A percentile compares a stretch with the other conserved stretches of the same genome.
These are phyloP conservation scores for Alternaria sp. DNA, from an alignment of 2,329 filamentous ascomycete species.

Conservation along the genomic window DNA sequence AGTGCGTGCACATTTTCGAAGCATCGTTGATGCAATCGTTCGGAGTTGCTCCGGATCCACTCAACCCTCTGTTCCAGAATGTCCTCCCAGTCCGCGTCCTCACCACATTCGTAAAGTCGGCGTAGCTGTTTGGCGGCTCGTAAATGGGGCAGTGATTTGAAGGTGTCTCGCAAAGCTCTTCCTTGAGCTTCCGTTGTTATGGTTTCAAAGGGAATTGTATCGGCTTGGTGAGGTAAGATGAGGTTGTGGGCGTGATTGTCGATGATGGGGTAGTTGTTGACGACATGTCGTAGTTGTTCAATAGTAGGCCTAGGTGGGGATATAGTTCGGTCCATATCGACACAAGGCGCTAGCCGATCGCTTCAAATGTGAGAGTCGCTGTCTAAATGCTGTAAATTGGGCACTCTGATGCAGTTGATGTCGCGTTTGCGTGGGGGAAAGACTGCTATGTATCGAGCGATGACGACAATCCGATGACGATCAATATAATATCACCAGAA, in stretches of 20 bases:
- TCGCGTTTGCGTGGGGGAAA: background rate
- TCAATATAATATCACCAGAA: background rate
- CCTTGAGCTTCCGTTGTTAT: slow-evolving; percentile 77
- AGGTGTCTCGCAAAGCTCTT: slow-evolving; percentile 67
- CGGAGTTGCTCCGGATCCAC: slow-evolving; percentile 54
- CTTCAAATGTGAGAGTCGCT: background rate
- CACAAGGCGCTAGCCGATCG: background rate
- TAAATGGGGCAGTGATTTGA: slow-evolving; percentile 70
- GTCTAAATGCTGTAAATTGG: background rate
- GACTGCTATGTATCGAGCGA: background rate
- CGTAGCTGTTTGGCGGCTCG: slow-evolving; percentile 73
- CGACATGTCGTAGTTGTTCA: slow-evolving; percentile 42
- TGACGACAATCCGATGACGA: background rate
- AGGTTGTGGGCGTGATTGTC: slow-evolving; percentile 77
- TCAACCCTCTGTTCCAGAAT: slow-evolving; percentile 58
- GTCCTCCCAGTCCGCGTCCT: slow-evolving; percentile 65
- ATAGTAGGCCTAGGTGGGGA: slow-evolving; percentile 30
- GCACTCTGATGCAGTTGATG: background rate
- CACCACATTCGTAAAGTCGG: slow-evolving; percentile 64
- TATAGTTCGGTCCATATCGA: slow-evolving; percentile 24
- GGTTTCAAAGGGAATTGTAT: slow-evolving; percentile 62
- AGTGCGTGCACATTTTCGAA: slow-evolving; percentile 75
- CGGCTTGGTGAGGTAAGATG: slow-evolving; percentile 59
- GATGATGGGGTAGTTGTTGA: slow-evolving; percentile 63
- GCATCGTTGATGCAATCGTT: slow-evolving; percentile 67